Evolutionary conservation across 352 stramenopile genomes (phyloP).

Genomic region (Elongisporangium prolatum): DNA sequence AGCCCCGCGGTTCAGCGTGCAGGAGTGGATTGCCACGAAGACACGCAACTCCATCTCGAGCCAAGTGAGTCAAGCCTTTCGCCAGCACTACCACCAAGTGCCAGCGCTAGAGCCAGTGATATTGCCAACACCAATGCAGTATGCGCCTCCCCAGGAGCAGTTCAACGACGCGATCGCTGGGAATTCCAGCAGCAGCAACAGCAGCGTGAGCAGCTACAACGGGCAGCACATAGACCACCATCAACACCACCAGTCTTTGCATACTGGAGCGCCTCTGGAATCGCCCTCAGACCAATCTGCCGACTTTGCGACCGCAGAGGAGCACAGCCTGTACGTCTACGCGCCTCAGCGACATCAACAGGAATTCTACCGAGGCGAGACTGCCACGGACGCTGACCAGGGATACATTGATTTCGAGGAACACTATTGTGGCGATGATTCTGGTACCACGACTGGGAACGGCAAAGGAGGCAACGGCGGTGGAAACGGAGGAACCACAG

Average conservation of each 20-base stretch:
- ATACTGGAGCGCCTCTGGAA: neutral
- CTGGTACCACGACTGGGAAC: neutral
- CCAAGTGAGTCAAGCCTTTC: conserved; percentile 18
- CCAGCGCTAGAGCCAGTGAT: conserved; percentile 1
- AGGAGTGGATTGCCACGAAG: conserved; percentile 75
- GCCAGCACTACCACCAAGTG: conserved; percentile 16
- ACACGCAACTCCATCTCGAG: conserved; percentile 22
- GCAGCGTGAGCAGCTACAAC: conserved; percentile 1
- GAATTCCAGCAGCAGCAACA: conserved; percentile 2
- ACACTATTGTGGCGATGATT: conserved; percentile 33
- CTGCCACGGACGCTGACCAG: conserved; percentile 13
- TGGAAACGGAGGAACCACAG: conserved; percentile 9
- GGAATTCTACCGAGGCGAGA: neutral
- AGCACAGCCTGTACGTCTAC: conserved; percentile 20
- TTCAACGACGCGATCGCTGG: neutral
- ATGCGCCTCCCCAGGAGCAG: neutral
- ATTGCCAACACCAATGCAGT: neutral
- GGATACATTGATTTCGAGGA: conserved; percentile 48
- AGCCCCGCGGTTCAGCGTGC: conserved; percentile 51
- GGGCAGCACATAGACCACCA: neutral
- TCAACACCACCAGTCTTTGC: neutral
- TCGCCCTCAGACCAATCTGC: neutral
- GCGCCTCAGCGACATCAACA: conserved; percentile 15
- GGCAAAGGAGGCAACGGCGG: conserved; percentile 1
- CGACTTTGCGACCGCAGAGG: neutral